phyloP scores from a whole-genome alignment of 2,329 filamentous ascomycete species.

The Echinosphaeria canescens region DNA sequence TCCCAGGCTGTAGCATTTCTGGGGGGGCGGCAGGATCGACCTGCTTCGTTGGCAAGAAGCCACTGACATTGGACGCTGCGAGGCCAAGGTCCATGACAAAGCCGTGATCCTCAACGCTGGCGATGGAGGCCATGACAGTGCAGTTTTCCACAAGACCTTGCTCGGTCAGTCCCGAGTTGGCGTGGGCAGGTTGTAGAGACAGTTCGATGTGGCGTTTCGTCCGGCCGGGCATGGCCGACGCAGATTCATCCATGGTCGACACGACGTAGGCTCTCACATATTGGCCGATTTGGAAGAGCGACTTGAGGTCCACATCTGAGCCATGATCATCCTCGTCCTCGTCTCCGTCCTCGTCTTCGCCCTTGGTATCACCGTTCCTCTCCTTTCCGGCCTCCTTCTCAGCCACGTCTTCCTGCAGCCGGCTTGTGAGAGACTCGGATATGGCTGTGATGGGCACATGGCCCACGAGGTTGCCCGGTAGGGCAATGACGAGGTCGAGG shows the following conservation, averaged over 20 bases:
- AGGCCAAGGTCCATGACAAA: conserved; percentile 84
- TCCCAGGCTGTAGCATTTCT: conserved; percentile 54
- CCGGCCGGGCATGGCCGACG: conserved; percentile 28
- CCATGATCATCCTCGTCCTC: conserved; percentile 33
- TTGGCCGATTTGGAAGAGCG: conserved; percentile 65
- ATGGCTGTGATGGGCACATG: conserved; percentile 86
- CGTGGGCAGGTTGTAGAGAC: conserved; percentile 56
- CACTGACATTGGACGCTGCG: conserved; percentile 42
- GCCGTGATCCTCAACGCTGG: conserved; percentile 90
- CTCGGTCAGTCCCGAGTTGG: conserved; percentile 54
- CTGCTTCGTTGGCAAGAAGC: conserved; percentile 74
- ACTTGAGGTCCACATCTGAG: conserved; percentile 53
- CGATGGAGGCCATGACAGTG: conserved; percentile 70
- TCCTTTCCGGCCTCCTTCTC: conserved; percentile 31
- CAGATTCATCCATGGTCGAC: conserved; percentile 46
- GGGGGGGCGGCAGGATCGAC: conserved; percentile 44
- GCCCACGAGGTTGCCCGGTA: conserved; percentile 85
- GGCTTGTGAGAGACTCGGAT: conserved; percentile 56
- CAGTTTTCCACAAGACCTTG: conserved; percentile 54
- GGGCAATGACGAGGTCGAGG: conserved; percentile 56
- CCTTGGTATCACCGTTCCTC: conserved; percentile 23
- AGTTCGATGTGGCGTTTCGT: conserved; percentile 70
- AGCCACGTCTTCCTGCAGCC: conserved; percentile 46
- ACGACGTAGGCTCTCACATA: conserved; percentile 71
- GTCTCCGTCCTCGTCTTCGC: conserved; percentile 27